A percentile compares a stretch with the other conserved stretches of the same genome.
Evolutionary conservation across 768 basidiomycete genomes (phyloP).

Genomic region (Lactarius vividus): DNA sequence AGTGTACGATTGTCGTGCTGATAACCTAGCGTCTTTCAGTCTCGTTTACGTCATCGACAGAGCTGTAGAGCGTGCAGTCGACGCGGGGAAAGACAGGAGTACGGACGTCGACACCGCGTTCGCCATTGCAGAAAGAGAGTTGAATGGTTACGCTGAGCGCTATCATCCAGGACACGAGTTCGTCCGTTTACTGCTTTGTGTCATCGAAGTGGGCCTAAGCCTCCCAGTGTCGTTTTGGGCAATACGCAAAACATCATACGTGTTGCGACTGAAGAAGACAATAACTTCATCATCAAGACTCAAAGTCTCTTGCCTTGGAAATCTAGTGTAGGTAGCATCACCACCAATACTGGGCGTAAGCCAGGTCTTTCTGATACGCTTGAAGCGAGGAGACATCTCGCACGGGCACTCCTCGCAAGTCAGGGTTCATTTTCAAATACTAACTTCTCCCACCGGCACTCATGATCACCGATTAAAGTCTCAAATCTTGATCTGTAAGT

Average conservation of each 20-base stretch:
- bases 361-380: not conserved
- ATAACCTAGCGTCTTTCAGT: not conserved
- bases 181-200: not conserved
- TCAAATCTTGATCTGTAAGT: constrained; percentile 11
- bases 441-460: constrained; percentile 16
- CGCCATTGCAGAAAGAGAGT: constrained; percentile 10
- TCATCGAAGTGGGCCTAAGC: not conserved
- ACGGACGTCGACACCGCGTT: constrained; percentile 16
- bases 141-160: constrained; percentile 15
- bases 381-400: constrained; percentile 8
- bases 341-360: not conserved
- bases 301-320: constrained; percentile 12
- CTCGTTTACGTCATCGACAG: constrained; percentile 19
- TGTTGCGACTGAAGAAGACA: constrained; percentile 18
- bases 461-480: constrained; percentile 8
- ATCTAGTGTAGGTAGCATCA: constrained; percentile 4
- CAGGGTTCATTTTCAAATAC: constrained; percentile 18
- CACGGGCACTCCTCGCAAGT: constrained; percentile 2
- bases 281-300: constrained; percentile 3
- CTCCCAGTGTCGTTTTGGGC: constrained; percentile 11
- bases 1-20: not conserved
- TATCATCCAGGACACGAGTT: constrained; percentile 19
- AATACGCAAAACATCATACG: constrained; percentile 17
- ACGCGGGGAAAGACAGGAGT: constrained; percentile 15
- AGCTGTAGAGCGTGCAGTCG: constrained; percentile 17